Base-by-base conservation (phyloP, 2,329 filamentous ascomycete genomes). In the Pseudogymnoascus sp. region DNA sequence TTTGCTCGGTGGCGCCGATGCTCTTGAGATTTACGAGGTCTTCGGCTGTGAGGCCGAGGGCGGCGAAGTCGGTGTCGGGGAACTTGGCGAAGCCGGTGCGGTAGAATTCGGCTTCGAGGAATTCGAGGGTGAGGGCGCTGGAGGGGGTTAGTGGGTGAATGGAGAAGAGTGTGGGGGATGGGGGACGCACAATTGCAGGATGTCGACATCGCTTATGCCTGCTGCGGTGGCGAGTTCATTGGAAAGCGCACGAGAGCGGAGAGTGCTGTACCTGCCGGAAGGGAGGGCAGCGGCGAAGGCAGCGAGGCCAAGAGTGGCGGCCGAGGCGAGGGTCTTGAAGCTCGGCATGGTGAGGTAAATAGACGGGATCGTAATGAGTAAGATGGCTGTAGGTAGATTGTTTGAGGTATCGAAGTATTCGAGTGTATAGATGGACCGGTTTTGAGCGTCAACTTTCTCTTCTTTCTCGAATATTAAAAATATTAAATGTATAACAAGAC, bases 71-170 rank as follows among this genome's bases (percentile, higher is more conserved):
- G 31, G 80, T 74, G 42, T 83, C 80, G 26, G 83, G 79, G 77
- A 91, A 89, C 74, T 84, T 82, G 66, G 80, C 79, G 72, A 91
- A 89, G 38, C 87, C 88, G 72, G 88, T 80, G 69, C 83, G 80
- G 80, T 92, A 91, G 76, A 90, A 91, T 63, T 81, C 79, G 23
- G 85, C 80, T 77, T 91, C 89, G 70, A 91, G 86, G 76, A 88
- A 86, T 76, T 92, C 89, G 53, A 90, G 80, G 5, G 88, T 90
- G 63, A 90, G 78, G 66, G 88, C 88, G 72, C 85, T 88, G 66
- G 29, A 17, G 62, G 35, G 9, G 10, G 46, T 53, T 53, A 53
- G 46, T 53, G 9, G 46, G 23, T 53, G 23, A 15, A 17, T 5
- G 4, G 23, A 21, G 44, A 17, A 17, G 1, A n/a, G n/a, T n/a